These are phyloP conservation scores for Nemania sp. DNA, from an alignment of 2,329 filamentous ascomycete species.

Conservation along the genomic window DNA sequence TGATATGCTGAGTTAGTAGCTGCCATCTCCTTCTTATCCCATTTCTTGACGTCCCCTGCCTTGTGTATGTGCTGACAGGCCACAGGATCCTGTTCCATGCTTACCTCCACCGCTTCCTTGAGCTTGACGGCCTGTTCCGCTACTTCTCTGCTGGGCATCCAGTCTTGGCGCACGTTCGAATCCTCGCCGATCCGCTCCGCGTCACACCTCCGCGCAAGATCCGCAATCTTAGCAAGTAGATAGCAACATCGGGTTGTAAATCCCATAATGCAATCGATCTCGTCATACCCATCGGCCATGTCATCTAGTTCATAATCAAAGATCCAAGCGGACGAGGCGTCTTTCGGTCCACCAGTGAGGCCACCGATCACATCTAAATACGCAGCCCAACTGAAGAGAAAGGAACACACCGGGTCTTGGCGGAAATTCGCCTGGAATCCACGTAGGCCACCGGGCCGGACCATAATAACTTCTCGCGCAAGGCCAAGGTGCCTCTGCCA, in stretches of 20 bases:
- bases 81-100: slow-evolving; percentile 58
- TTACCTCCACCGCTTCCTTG: slow-evolving; percentile 70
- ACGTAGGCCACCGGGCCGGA: slow-evolving; percentile 61
- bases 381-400: slow-evolving; percentile 84
- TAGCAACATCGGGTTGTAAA: slow-evolving; percentile 79
- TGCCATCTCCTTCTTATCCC: slow-evolving; percentile 73
- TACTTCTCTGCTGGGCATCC: slow-evolving; percentile 69
- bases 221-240: slow-evolving; percentile 77
- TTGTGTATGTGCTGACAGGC: slow-evolving; percentile 62
- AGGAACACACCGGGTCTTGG: slow-evolving; percentile 73
- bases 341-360: slow-evolving; percentile 70
- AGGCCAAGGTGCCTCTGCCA: slow-evolving; percentile 85
- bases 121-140: slow-evolving; percentile 69
- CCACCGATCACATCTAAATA: slow-evolving; percentile 85
- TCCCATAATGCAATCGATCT: slow-evolving; percentile 84
- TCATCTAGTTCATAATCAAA: slow-evolving; percentile 64
- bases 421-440: slow-evolving; percentile 66
- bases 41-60: slow-evolving; percentile 63
- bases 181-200: slow-evolving; percentile 69
- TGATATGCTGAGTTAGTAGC: slow-evolving; percentile 84
- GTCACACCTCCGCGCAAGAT: slow-evolving; percentile 77
- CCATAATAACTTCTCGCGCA: slow-evolving; percentile 79
- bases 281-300: slow-evolving; percentile 67
- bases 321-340: slow-evolving; percentile 64
- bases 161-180: slow-evolving; percentile 63